phyloP scores from a whole-genome alignment of 2,329 filamentous ascomycete species.

The Blastomyces parvus region DNA sequence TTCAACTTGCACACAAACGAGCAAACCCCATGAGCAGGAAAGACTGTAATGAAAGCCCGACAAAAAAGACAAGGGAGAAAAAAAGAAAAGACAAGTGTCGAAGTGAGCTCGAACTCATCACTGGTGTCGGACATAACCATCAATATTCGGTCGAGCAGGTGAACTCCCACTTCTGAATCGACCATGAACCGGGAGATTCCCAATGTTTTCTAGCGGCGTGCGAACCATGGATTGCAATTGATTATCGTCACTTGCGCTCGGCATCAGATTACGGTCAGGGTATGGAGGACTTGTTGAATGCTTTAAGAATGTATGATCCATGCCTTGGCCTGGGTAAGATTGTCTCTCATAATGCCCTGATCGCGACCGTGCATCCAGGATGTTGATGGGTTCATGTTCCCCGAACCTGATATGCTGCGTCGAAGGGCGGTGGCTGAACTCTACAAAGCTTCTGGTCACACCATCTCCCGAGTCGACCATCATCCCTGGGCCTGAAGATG shows the following conservation, averaged over 20 bases:
- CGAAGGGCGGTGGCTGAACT: slow-evolving; percentile 12
- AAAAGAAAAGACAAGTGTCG: too few relatives aligned
- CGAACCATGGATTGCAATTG: slow-evolving; percentile 7
- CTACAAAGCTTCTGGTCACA: slow-evolving; percentile 13
- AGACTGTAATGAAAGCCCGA: neutral
- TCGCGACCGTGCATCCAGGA: slow-evolving; percentile 18
- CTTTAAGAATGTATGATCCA: neutral
- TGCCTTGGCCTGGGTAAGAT: neutral
- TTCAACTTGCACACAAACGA: neutral
- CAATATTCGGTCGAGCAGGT: slow-evolving; percentile 21
- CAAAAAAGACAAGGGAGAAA: neutral
- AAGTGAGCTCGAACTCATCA: slow-evolving; percentile 1
- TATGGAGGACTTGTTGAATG: slow-evolving; percentile 15
- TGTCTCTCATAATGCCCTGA: slow-evolving; percentile 13
- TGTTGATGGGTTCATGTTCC: slow-evolving; percentile 17
- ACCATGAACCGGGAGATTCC: neutral
- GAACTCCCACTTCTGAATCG: slow-evolving; percentile 18
- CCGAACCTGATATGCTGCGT: slow-evolving; percentile 20
- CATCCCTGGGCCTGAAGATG: slow-evolving; percentile 21
- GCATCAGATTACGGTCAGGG: slow-evolving; percentile 20
- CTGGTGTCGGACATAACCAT: slow-evolving; percentile 19
- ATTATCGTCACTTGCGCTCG: slow-evolving; percentile 17
- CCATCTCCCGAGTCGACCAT: slow-evolving; percentile 18
- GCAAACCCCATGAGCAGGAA: neutral
- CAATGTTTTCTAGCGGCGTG: slow-evolving; percentile 1